These are phyloP conservation scores for Hypericum perforatum DNA, from an alignment of 345 rosid genomes.

Conservation along the genomic window DNA sequence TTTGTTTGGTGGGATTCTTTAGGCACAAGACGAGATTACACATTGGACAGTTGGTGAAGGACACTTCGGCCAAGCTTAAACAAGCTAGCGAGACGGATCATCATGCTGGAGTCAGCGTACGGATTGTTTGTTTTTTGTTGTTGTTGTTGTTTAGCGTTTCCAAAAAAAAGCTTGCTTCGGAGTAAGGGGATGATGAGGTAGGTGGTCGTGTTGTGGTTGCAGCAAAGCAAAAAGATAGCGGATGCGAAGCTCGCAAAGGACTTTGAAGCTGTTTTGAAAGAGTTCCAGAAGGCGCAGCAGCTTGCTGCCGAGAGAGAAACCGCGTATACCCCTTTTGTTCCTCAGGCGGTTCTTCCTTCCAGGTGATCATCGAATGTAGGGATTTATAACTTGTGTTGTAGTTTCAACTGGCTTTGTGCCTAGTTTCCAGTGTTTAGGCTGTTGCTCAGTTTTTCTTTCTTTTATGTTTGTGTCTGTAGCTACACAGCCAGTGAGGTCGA, in stretches of 20 bases:
- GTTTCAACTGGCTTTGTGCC: neutral
- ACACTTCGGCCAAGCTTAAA: conserved; percentile 84
- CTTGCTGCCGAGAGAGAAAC: conserved; percentile 98
- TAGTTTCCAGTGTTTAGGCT: neutral
- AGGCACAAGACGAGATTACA: conserved; percentile 82
- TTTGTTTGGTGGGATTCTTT: conserved; percentile 6
- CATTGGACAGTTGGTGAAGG: conserved; percentile 84
- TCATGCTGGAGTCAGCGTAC: conserved; percentile 50
- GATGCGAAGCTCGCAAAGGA: conserved; percentile 98
- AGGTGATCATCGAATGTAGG: conserved; percentile 35
- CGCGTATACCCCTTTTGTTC: conserved; percentile 66
- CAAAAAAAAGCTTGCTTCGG: neutral
- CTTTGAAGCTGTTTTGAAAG: conserved; percentile 84
- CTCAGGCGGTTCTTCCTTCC: conserved; percentile 53
- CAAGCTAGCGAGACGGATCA: conserved; percentile 89
- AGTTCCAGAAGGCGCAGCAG: conserved; percentile 96
- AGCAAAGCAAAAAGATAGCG: conserved; percentile 83
- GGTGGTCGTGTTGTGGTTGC: conserved; percentile 12
- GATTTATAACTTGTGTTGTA: neutral
- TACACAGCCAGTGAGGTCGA: conserved; percentile 42
- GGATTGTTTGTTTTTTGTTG: conserved; percentile 6
- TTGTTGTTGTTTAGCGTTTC: neutral
- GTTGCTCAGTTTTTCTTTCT: neutral
- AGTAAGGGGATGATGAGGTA: neutral
- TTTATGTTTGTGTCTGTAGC: conserved; percentile 21